Conservation (phyloP, 2,329 filamentous ascomycete genomes). For the Stemphylium vesicarium region DNA sequence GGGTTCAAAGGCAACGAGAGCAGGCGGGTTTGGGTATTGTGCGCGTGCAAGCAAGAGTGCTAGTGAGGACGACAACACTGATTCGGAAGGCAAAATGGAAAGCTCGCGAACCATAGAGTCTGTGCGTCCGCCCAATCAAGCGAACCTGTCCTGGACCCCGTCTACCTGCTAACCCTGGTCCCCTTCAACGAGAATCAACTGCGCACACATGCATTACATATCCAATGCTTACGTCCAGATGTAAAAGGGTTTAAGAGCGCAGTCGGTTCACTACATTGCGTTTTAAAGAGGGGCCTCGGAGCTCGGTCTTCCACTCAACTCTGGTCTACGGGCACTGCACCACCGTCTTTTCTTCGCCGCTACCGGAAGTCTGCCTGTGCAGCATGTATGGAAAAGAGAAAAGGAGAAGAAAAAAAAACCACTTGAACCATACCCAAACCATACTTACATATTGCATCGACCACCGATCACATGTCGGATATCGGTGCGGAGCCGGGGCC, state of each 20-base stretch:
- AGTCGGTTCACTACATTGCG: too few relatives aligned
- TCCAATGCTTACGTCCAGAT: not conserved
- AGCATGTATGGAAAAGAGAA: too few relatives aligned
- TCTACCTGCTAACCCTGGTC: not conserved
- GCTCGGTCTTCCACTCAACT: too few relatives aligned
- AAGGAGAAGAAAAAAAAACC: too few relatives aligned
- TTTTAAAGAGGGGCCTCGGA: too few relatives aligned
- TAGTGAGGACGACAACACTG: conserved; percentile 20
- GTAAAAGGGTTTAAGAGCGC: not conserved
- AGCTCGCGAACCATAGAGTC: conserved; percentile 12
- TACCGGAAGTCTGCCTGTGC: too few relatives aligned
- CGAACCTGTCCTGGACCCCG: conserved; percentile 13
- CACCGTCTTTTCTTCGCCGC: too few relatives aligned
- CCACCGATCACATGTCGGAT: not conserved
- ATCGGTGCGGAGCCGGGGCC: not conserved
- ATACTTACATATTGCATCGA: too few relatives aligned
- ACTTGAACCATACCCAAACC: too few relatives aligned
- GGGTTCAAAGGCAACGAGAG: conserved; percentile 5
- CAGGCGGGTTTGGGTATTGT: conserved; percentile 10
- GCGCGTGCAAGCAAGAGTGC: conserved; percentile 18
- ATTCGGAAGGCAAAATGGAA: conserved; percentile 23
- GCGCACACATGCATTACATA: not conserved
- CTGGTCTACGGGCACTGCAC: too few relatives aligned
- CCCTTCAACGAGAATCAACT: too few relatives aligned
- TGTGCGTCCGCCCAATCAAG: conserved; percentile 21